Percentiles rank a stretch among this genome's conserved stretches.
phyloP scores from a whole-genome alignment of 2,329 filamentous ascomycete genomes.

The Coniochaeta hoffmannii region DNA sequence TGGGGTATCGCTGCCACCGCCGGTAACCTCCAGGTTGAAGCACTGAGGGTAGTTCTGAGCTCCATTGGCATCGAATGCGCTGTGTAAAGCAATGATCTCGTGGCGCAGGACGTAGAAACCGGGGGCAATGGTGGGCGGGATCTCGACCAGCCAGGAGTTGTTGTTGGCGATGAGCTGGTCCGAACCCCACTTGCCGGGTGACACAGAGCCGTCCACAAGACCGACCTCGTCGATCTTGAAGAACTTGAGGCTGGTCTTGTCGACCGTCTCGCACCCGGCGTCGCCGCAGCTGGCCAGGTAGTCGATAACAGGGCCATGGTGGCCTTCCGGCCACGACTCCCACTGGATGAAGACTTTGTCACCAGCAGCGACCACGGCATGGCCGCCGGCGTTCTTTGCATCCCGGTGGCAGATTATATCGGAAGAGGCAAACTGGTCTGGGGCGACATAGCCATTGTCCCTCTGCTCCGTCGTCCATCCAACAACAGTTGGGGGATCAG shows the following conservation, averaged over 20 bases:
- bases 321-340: slow-evolving; percentile 10
- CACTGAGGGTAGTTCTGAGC: slow-evolving; percentile 48
- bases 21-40: slow-evolving; percentile 49
- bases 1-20: slow-evolving; percentile 25
- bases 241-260: slow-evolving; percentile 3
- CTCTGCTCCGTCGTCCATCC: slow-evolving; percentile 24
- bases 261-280: slow-evolving; percentile 1
- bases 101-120: slow-evolving; percentile 45
- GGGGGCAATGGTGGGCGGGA: slow-evolving; percentile 34
- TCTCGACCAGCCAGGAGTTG: slow-evolving; percentile 39
- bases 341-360: slow-evolving; percentile 21
- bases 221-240: slow-evolving; percentile 3
- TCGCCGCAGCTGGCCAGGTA: slow-evolving; percentile 3
- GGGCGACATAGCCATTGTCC: slow-evolving; percentile 32
- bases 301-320: slow-evolving; percentile 3
- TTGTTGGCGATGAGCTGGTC: slow-evolving; percentile 40
- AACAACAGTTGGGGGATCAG: slow-evolving; percentile 10
- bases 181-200: slow-evolving; percentile 24
- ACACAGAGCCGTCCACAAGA: slow-evolving; percentile 21
- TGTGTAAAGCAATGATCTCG: slow-evolving; percentile 45
- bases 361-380: slow-evolving; percentile 22
- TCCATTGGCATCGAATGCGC: slow-evolving; percentile 29
- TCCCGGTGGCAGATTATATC: slow-evolving; percentile 30
- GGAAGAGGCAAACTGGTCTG: slow-evolving; percentile 19
- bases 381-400: slow-evolving; percentile 19